Evolutionary conservation across 371 early-diverging fungal genomes (phyloP).

Genomic region (Batrachochytrium dendrobatidis): DNA sequence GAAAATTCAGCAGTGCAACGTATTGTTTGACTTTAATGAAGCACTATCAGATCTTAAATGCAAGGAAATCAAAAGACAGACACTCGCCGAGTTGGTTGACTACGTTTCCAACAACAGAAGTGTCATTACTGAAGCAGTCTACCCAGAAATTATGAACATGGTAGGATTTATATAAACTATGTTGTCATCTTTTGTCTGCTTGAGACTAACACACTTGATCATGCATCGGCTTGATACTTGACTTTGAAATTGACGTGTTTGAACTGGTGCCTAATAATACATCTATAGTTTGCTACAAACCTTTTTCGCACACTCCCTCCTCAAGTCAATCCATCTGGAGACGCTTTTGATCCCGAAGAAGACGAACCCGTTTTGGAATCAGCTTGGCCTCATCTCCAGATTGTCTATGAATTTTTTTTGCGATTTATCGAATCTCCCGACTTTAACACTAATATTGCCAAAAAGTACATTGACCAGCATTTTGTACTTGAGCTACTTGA

Average conservation of each 20-base stretch:
- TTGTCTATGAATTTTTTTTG: conserved; percentile 95
- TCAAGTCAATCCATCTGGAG: conserved; percentile 79
- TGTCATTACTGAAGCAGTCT: conserved; percentile 76
- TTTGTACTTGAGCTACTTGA: conserved; percentile 89
- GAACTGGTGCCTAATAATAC: background rate
- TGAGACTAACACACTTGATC: background rate
- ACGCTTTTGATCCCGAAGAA: conserved; percentile 96
- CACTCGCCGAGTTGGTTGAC: conserved; percentile 84
- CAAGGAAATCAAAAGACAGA: conserved; percentile 89
- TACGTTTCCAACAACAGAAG: conserved; percentile 79
- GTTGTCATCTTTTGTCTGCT: background rate
- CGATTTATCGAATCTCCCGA: conserved; percentile 94
- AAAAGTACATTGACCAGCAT: conserved; percentile 88
- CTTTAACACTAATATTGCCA: conserved; percentile 90
- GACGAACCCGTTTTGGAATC: conserved; percentile 93
- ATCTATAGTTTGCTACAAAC: conserved; percentile 73
- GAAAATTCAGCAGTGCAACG: conserved; percentile 83
- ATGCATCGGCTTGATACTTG: background rate
- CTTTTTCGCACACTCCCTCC: conserved; percentile 92
- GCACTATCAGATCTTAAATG: conserved; percentile 73
- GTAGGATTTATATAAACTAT: no score
- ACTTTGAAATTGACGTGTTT: background rate
- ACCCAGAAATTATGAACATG: conserved; percentile 87
- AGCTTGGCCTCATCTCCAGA: conserved; percentile 95
- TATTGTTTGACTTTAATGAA: conserved; percentile 91